These are phyloP conservation scores for Leccinum disarticulatum DNA, from an alignment of 768 basidiomycete genomes.

Conservation along the genomic window DNA sequence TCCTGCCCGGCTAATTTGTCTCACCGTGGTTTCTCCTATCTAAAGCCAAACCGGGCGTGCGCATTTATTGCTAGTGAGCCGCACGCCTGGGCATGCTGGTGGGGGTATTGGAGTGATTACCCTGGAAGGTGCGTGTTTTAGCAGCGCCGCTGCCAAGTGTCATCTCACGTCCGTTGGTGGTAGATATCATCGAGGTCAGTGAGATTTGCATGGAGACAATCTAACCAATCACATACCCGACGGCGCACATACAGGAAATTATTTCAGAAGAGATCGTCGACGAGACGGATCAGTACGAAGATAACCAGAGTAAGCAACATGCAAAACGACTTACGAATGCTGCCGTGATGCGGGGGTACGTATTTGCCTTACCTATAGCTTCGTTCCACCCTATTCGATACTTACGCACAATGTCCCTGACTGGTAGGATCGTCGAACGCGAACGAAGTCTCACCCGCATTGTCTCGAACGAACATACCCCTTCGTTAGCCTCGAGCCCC, in stretches of 20 bases:
- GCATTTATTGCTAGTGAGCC: constrained; percentile 84
- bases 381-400: neutral
- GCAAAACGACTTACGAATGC: constrained; percentile 73
- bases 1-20: neutral
- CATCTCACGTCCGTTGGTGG: neutral
- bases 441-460: constrained; percentile 38
- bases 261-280: constrained; percentile 96
- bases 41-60: constrained; percentile 93
- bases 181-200: constrained; percentile 73
- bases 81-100: constrained; percentile 76
- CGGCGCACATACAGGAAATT: constrained; percentile 64
- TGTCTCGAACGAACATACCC: constrained; percentile 34
- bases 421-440: constrained; percentile 53
- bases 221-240: neutral
- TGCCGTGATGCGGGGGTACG: constrained; percentile 75
- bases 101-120: constrained; percentile 93
- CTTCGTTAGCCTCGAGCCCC: constrained; percentile 30
- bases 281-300: constrained; percentile 88
- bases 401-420: neutral
- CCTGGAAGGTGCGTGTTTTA: constrained; percentile 58
- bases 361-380: neutral
- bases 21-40: constrained; percentile 39
- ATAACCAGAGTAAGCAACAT: constrained; percentile 76
- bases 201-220: neutral
- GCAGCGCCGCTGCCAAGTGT: neutral